Percentiles rank a stretch among this genome's conserved stretches.
Conservation (phyloP, 192 early-diverging fungal genomes). For the Pilobolus umbonatus region DNA sequence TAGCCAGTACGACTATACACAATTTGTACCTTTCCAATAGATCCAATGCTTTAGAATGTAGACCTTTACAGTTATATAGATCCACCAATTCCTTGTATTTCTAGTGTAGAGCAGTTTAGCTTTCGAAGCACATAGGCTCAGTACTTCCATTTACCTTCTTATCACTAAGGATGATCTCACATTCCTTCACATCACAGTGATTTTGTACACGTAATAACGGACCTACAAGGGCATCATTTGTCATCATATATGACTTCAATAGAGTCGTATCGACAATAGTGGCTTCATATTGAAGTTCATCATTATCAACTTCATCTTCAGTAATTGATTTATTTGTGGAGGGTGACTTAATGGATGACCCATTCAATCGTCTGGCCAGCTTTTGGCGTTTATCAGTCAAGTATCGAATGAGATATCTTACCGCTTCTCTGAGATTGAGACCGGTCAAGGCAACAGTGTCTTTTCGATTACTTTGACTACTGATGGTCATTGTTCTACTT, state of each 20-base stretch:
- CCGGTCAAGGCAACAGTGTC: slow-evolving; percentile 29
- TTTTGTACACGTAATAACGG: slow-evolving; percentile 87
- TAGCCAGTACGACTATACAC: not conserved
- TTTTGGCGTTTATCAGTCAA: slow-evolving; percentile 81
- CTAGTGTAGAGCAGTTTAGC: slow-evolving; percentile 23
- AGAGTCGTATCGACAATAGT: slow-evolving; percentile 86
- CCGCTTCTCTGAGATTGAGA: slow-evolving; percentile 53
- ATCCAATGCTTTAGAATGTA: slow-evolving; percentile 87
- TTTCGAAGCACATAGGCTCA: not conserved
- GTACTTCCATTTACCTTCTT: slow-evolving; percentile 48
- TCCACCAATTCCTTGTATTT: slow-evolving; percentile 90
- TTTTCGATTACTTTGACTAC: slow-evolving; percentile 12
- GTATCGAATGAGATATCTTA: slow-evolving; percentile 76
- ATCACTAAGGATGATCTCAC: slow-evolving; percentile 73
- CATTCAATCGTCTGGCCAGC: slow-evolving; percentile 50
- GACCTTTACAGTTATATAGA: slow-evolving; percentile 85
- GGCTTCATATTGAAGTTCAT: slow-evolving; percentile 45
- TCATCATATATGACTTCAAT: slow-evolving; percentile 84
- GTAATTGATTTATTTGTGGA: slow-evolving; percentile 36
- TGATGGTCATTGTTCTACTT: slow-evolving; percentile 11
- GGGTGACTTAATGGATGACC: slow-evolving; percentile 12
- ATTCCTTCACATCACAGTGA: slow-evolving; percentile 82
- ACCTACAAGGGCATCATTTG: slow-evolving; percentile 82
- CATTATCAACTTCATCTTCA: slow-evolving; percentile 23
- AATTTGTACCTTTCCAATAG: slow-evolving; percentile 59